Evolutionary conservation across 768 basidiomycete genomes (phyloP).

Genomic region (Bullera alba): DNA sequence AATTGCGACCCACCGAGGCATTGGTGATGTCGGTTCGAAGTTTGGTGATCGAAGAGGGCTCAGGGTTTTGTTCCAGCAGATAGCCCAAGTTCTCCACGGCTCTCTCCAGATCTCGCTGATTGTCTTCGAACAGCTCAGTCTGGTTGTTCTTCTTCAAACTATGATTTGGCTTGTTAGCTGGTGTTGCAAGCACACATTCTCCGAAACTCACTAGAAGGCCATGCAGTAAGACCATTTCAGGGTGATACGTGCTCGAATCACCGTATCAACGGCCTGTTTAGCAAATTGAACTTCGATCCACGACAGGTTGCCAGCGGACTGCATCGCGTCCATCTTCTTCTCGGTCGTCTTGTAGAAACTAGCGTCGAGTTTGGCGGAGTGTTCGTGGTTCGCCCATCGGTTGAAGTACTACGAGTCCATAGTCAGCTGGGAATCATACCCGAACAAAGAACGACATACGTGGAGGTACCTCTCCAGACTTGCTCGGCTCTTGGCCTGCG

Average conservation of each 20-base stretch:
- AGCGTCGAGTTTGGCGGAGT: constrained; percentile 90
- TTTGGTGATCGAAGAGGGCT: constrained; percentile 69
- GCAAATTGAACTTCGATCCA: constrained; percentile 99
- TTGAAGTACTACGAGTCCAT: constrained; percentile 74
- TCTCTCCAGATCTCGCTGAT: constrained; percentile 88
- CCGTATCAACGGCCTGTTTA: constrained; percentile 95
- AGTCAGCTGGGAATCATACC: neutral
- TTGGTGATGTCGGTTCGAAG: constrained; percentile 90
- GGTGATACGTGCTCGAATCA: constrained; percentile 78
- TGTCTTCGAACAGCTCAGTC: constrained; percentile 95
- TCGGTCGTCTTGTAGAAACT: constrained; percentile 92
- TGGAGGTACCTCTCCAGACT: constrained; percentile 93
- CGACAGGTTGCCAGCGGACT: constrained; percentile 77
- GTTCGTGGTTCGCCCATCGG: constrained; percentile 98
- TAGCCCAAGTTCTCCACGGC: constrained; percentile 95
- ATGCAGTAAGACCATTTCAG: constrained; percentile 99
- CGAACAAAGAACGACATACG: constrained; percentile 51
- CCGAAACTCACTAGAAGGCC: constrained; percentile 69
- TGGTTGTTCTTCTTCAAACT: constrained; percentile 72
- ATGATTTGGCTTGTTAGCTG: constrained; percentile 7
- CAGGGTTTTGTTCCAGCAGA: constrained; percentile 82
- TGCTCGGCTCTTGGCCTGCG: constrained; percentile 80
- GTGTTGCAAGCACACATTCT: neutral
- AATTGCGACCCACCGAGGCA: constrained; percentile 67
- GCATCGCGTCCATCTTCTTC: constrained; percentile 99